A percentile compares a stretch with the other conserved stretches of the same genome.
phyloP scores from a whole-genome alignment of 1,284 basidiomycete genomes.

The Tremellales sp. region DNA sequence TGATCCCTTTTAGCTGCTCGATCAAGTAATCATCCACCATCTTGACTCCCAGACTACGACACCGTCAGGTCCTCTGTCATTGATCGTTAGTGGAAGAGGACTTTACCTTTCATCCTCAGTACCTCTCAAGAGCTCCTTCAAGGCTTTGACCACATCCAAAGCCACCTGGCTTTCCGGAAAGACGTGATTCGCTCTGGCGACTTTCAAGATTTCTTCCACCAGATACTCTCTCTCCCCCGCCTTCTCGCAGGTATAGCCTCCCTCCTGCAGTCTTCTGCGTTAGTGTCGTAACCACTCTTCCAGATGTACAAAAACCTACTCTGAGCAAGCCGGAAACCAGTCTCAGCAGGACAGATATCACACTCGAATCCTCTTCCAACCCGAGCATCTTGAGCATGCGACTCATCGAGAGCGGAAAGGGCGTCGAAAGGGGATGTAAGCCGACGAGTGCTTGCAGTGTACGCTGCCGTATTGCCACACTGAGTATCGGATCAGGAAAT shows the following conservation, averaged over 20 bases:
- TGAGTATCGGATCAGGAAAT: slow-evolving; percentile 9
- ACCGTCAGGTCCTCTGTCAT: background rate
- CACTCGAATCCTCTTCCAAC: slow-evolving; percentile 20
- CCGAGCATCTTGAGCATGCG: slow-evolving; percentile 22
- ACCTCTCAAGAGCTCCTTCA: slow-evolving; percentile 1
- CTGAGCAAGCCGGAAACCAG: slow-evolving; percentile 11
- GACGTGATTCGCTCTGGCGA: background rate
- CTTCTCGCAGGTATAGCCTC: slow-evolving; percentile 8
- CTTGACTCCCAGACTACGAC: too few relatives aligned
- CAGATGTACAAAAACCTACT: slow-evolving; percentile 9
- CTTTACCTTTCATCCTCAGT: background rate
- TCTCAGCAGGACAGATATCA: slow-evolving; percentile 8
- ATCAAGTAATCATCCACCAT: slow-evolving; percentile 2
- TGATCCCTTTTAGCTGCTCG: background rate
- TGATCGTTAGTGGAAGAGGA: background rate
- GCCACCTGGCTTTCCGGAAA: slow-evolving; percentile 6
- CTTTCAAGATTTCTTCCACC: slow-evolving; percentile 16
- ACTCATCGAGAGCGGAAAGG: slow-evolving; percentile 27
- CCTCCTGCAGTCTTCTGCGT: slow-evolving; percentile 10
- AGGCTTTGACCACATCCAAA: slow-evolving; percentile 9
- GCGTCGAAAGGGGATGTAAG: slow-evolving; percentile 13
- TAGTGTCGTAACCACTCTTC: background rate
- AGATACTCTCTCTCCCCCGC: slow-evolving; percentile 19
- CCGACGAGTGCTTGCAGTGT: slow-evolving; percentile 26
- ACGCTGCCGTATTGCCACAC: slow-evolving; percentile 30